Percentiles rank a stretch among this genome's conserved stretches.
Evolutionary conservation across 768 basidiomycete genomes (phyloP).

Genomic region (Leccinum incarnatum): DNA sequence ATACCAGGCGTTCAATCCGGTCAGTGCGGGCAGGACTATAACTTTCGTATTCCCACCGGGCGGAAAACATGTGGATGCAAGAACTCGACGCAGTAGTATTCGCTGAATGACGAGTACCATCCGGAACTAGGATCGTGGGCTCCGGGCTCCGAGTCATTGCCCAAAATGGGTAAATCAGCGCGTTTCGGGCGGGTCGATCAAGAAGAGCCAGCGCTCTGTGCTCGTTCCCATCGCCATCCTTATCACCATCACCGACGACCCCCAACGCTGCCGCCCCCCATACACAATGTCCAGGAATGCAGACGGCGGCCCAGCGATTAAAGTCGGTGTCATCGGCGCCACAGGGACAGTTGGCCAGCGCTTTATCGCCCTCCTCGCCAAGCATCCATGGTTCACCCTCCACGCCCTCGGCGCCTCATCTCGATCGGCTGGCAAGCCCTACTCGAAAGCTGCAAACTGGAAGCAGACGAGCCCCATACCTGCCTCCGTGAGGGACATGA

Average conservation of each 20-base stretch:
- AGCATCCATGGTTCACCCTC: conserved; percentile 88
- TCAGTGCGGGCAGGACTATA: not conserved
- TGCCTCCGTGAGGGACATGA: conserved; percentile 44
- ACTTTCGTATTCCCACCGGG: not conserved
- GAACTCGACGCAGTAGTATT: not conserved
- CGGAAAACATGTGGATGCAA: not conserved
- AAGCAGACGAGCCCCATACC: conserved; percentile 85
- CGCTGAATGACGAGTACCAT: not conserved
- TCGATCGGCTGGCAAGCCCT: conserved; percentile 82
- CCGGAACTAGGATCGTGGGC: not conserved
- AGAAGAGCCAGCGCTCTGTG: not conserved
- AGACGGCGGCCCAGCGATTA: conserved; percentile 26
- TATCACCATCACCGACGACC: not conserved
- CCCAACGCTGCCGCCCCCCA: not conserved
- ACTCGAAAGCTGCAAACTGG: conserved; percentile 75
- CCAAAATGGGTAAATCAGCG: conserved; percentile 6
- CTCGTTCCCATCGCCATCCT: not conserved
- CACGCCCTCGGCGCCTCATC: conserved; percentile 87
- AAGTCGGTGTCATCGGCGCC: conserved; percentile 80
- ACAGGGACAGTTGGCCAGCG: conserved; percentile 96
- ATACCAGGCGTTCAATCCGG: not conserved
- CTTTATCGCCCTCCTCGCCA: conserved; percentile 83
- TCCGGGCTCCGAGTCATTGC: not conserved
- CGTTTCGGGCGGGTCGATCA: not conserved
- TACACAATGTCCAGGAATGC: conserved; percentile 21